Evolutionary conservation across 306 rosid genomes (phyloP), one percentile per base, ranked within the genome.

Genomic region (Rosa lucieae): DNA sequence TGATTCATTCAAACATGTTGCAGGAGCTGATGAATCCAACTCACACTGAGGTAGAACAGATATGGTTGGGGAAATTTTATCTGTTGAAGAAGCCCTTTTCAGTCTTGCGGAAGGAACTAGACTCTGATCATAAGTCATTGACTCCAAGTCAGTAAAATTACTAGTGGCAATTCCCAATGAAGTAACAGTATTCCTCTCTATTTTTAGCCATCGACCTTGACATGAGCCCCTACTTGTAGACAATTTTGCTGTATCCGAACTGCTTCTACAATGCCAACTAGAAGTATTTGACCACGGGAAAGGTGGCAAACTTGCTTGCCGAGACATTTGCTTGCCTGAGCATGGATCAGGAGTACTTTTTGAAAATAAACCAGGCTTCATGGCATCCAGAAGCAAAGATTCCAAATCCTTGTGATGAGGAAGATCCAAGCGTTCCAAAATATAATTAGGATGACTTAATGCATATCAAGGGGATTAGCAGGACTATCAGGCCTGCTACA

Each of bases 211-310:
- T 89, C 90, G 89, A 85, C 97, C 99, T 74, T 86, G 96, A 88
- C 99, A 96, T 5, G 83, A 80, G 72, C 89, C 84, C 87, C 84
- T 91, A 85, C 84, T 90, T 63, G 94, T 75, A 62, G 98, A 86
- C 68, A 85, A 80, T 83, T 90, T 96, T 77, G 83, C 86, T 23
- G 88, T 74, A 77, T 96, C 99, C 17, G 92, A 89, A 88, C 81
- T 93, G 74, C 85, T 79, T 89, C 97, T 90, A 86, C 86, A 89
- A 78, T 91, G 89, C 62, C 96, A 92, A 75, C 83, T 91, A 69
- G 88, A 91, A 79, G 89, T 73, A 82, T 96, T 92, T 55, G 98
- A 96, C 99, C 99, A 96, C 46, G 89, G 88, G 88, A 93, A 91
- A 58, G 97, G 84, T 15, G 93, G 90, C 89, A 96, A 90, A 89